A percentile compares a stretch with the other conserved stretches of the same genome.
phyloP scores from a whole-genome alignment of 2,329 filamentous ascomycete genomes.

The Scedosporium apiospermum region DNA sequence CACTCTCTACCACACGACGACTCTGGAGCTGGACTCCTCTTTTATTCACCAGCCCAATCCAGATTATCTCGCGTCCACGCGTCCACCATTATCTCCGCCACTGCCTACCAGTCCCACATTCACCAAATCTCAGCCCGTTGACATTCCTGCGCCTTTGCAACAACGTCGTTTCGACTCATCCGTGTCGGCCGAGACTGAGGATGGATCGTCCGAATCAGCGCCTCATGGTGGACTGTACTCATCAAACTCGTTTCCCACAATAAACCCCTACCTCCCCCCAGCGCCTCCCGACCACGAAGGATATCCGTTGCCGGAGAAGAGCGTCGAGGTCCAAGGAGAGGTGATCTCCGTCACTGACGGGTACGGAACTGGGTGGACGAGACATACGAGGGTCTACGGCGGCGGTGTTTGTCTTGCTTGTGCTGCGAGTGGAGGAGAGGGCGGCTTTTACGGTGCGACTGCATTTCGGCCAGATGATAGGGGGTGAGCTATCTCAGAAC shows the following conservation, averaged over 20 bases:
- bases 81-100: slow-evolving; percentile 5
- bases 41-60: slow-evolving; percentile 42
- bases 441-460: slow-evolving; percentile 39
- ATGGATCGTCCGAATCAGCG: neutral
- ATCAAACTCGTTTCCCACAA: slow-evolving; percentile 40
- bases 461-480: slow-evolving; percentile 38
- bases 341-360: slow-evolving; percentile 39
- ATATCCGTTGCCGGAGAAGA: slow-evolving; percentile 13
- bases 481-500: slow-evolving; percentile 19
- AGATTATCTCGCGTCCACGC: slow-evolving; percentile 32
- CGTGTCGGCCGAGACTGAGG: neutral
- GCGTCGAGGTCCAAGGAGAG: slow-evolving; percentile 38
- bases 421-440: slow-evolving; percentile 34
- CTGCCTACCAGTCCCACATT: slow-evolving; percentile 20
- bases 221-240: slow-evolving; percentile 24
- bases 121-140: slow-evolving; percentile 10
- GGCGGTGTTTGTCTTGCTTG: slow-evolving; percentile 49
- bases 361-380: slow-evolving; percentile 41
- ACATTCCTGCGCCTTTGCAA: slow-evolving; percentile 10
- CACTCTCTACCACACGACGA: slow-evolving; percentile 21
- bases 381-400: slow-evolving; percentile 50
- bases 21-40: slow-evolving; percentile 23
- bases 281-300: slow-evolving; percentile 24
- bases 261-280: slow-evolving; percentile 36
- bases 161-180: neutral